Base-by-base conservation (phyloP, 352 stramenopile species). In the Globisporangium iwayamae region DNA sequence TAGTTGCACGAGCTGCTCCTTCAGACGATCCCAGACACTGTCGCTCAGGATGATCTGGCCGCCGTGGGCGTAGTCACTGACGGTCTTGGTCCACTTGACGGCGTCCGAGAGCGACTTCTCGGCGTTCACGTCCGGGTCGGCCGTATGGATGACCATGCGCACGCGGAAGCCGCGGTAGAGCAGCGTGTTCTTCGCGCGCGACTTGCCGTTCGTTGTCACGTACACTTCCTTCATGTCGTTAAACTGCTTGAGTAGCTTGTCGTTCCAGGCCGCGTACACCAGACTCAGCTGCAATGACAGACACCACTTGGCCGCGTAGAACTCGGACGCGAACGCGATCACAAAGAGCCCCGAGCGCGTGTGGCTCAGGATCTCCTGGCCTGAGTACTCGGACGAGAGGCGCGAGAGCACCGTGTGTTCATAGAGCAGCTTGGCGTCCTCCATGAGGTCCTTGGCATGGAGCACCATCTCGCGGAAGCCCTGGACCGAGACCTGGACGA, bases 231-330 rank as follows among this genome's bases (percentile, higher is more conserved):
- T 85, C 73, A 93, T 90, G 67, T 90, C 85, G 32, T 87, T 74
- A 58, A 93, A 92, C 22, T 90, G 78, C 57, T 87, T 90, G n/a
- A 95, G 71, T 46, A 95, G 66, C 65, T 93, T 93, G 52, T 92
- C 85, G 56, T 93, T 94, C 87, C 87, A 95, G 11, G 87, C 85
- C 1, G 87, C 87, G 56, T 94, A 95, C 20, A 95, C 85, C 7
- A 95, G 60, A 64, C 85, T 92, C 8, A 95, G 70, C 64, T 95
- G 87, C 53, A 95, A 69, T 20, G 87, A 93, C 0, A 95, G 66
- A 66, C 87, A 95, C 87, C 87, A 95, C 70, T 93, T 92, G 57
- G 87, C 87, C 0, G 87, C 87, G 58, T 95, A 85, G 63, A 93
- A 95, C 63, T 95, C 87, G 9, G 87, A 93, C 10, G 80, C 72